Evolutionary conservation across 805 yeast genomes (phyloP).

Genomic region (Schwanniomyces polymorphus): DNA sequence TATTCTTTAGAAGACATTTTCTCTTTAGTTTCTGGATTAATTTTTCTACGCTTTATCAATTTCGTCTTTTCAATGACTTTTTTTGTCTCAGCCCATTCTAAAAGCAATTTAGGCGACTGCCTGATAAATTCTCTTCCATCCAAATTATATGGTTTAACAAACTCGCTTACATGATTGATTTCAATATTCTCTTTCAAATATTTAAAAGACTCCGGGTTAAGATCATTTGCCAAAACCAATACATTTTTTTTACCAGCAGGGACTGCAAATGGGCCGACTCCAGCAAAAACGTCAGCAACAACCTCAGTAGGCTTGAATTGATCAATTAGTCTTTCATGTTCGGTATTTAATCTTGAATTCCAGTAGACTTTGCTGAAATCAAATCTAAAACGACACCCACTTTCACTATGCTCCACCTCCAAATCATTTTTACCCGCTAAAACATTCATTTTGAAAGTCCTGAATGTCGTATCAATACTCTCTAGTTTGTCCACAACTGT

Average conservation of each 20-base stretch:
- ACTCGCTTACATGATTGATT: conserved; percentile 58
- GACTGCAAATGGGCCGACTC: conserved; percentile 97
- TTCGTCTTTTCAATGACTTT: conserved; percentile 34
- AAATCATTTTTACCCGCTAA: conserved; percentile 82
- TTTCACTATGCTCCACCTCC: conserved; percentile 81
- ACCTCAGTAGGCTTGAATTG: conserved; percentile 66
- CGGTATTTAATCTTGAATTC: conserved; percentile 94
- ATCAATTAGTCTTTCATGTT: conserved; percentile 78
- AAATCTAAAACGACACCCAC: conserved; percentile 80
- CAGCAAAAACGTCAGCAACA: conserved; percentile 95
- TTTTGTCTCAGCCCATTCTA: conserved; percentile 43
- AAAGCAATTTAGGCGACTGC: conserved; percentile 52
- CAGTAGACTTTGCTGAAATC: conserved; percentile 95
- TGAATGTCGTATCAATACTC: conserved; percentile 79
- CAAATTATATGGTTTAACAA: conserved; percentile 63
- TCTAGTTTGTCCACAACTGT: conserved; percentile 94
- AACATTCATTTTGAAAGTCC: conserved; percentile 93
- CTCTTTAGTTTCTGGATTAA: conserved; percentile 32
- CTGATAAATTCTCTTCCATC: conserved; percentile 86
- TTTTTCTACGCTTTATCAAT: conserved; percentile 36
- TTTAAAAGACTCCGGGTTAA: conserved; percentile 83
- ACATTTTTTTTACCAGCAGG: conserved; percentile 89
- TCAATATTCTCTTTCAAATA: conserved; percentile 65
- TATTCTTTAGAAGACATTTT: conserved; percentile 10
- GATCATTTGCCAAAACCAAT: conserved; percentile 85